Base-by-base conservation (phyloP, 257 asterid genomes). In the Solanum peruvianum region DNA sequence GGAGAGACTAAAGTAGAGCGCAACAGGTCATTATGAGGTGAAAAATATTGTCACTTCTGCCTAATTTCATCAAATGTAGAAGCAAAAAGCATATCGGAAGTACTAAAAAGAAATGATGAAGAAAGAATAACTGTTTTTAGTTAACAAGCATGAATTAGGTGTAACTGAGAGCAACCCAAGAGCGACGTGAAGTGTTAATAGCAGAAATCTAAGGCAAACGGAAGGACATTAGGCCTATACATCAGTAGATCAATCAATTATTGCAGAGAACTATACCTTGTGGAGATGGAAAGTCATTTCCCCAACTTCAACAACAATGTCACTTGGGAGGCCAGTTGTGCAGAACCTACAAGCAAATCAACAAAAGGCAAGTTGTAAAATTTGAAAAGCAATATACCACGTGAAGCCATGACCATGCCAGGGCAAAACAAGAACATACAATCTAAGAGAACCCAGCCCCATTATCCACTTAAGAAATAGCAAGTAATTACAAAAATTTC, bases 201-300 rank as follows among this genome's bases (percentile, higher is more conserved):
- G 25, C 10, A 80, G 15, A 80, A 80, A 80, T 47, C 7, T 47
- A 31, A 18, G n/a, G 67, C 29, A 49, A 81, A 49, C 0, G 29
- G 44, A 52, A 47, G 44, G 85, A 18, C 42, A 76, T 75, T 75
- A 42, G 29, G 71, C 4, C 82, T 20, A 35, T 45, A 66, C 67
- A 9, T 33, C 66, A 42, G 13, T 4, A 67, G 82, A 16, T 25
- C 39, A 82, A 27, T 42, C 52, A 23, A 84, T 14, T 64, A 11
- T 66, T 35, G 86, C 39, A 20, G 39, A 56, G 12, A 33, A 58
- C 23, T 35, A 86, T 92, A 97, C 99, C 98, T 95, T 97, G 94
- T 97, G 99, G 82, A 97, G 98, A 91, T 95, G 98, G 91, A 97
- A 97, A n/a, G 99, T 92, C 98, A 95, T 95, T 87, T 94, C 98